Evolutionary conservation across 768 basidiomycete genomes (phyloP).

Genomic region (Phylloporus scabripes): DNA sequence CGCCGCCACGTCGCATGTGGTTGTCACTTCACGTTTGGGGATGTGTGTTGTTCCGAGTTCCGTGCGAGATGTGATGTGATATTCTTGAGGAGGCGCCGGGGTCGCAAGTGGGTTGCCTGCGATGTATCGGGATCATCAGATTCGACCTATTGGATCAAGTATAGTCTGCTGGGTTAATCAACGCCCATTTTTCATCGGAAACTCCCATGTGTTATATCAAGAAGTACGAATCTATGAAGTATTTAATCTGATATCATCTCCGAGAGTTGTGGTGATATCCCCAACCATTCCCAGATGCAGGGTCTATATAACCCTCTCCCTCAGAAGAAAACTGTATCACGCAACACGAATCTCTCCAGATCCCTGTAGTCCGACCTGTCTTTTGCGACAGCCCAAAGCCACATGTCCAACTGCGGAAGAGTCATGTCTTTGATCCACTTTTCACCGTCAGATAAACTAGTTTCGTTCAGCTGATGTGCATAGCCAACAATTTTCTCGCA

Average conservation of each 20-base stretch:
- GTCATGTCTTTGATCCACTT: conserved; percentile 54
- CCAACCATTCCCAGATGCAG: background rate
- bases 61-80: conserved; percentile 9
- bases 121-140: conserved; percentile 10
- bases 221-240: background rate
- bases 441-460: conserved; percentile 22
- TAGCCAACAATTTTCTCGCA: conserved; percentile 61
- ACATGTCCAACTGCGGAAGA: conserved; percentile 61
- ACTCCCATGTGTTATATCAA: conserved; percentile 1
- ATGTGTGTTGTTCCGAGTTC: conserved; percentile 5
- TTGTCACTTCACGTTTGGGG: conserved; percentile 5
- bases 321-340: conserved; percentile 66
- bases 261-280: background rate
- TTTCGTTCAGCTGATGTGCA: conserved; percentile 36
- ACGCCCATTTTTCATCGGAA: conserved; percentile 7
- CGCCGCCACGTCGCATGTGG: conserved; percentile 9
- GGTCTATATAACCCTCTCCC: background rate
- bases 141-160: conserved; percentile 9
- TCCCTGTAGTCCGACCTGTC: conserved; percentile 66
- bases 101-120: conserved; percentile 2
- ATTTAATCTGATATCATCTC: background rate
- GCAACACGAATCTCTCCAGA: conserved; percentile 61
- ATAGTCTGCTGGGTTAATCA: background rate
- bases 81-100: background rate
- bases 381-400: conserved; percentile 82